Conservation (phyloP, 352 stramenopile genomes). For the Phytopythium mirpurense region DNA sequence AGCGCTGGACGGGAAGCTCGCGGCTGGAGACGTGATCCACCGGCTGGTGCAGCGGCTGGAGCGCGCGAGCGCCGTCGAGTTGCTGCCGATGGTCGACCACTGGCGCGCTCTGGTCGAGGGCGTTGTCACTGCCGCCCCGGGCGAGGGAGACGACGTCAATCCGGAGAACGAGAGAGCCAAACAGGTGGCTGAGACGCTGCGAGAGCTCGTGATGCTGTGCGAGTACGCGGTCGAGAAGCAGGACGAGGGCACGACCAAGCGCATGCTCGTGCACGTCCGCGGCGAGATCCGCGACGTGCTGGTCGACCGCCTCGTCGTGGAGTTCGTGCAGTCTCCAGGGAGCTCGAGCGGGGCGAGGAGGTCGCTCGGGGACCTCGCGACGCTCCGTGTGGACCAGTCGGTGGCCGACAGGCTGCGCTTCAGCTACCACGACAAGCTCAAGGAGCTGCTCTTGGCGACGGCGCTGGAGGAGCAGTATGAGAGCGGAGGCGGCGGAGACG, state of each 20-base stretch:
- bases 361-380: conserved; percentile 13
- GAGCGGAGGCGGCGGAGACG: neutral
- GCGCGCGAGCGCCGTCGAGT: conserved; percentile 12
- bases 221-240: conserved; percentile 29
- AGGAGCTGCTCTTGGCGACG: conserved; percentile 35
- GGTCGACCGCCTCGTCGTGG: conserved; percentile 27
- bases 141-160: neutral
- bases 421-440: conserved; percentile 52
- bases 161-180: neutral
- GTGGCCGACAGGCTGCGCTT: conserved; percentile 34
- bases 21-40: conserved; percentile 21
- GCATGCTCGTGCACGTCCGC: conserved; percentile 39
- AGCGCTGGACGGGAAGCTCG: conserved; percentile 58
- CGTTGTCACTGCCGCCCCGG: neutral
- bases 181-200: conserved; percentile 17
- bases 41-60: conserved; percentile 32
- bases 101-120: conserved; percentile 26
- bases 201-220: conserved; percentile 41
- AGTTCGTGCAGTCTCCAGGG: conserved; percentile 23
- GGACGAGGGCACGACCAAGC: conserved; percentile 12
- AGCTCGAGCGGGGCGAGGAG: conserved; percentile 5
- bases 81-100: conserved; percentile 35
- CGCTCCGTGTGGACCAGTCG: conserved; percentile 15
- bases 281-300: conserved; percentile 49
- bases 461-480: conserved; percentile 21